phyloP scores from a whole-genome alignment of 352 stramenopile species.

The Phytophthora tubulina region DNA sequence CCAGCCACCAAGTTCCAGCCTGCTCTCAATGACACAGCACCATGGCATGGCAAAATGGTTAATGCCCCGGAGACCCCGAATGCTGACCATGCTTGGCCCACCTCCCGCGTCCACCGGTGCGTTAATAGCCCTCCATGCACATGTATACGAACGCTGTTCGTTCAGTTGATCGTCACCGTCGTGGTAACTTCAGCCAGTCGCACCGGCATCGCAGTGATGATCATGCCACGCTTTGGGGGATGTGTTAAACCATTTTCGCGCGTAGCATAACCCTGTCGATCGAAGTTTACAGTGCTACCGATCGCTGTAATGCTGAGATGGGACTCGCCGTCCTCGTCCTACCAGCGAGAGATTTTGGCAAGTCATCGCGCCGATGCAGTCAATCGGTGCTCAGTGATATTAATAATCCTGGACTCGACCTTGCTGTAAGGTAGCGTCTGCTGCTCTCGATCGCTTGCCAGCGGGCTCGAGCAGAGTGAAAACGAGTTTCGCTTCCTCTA shows the following conservation, averaged over 20 bases:
- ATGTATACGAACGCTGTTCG: conserved; percentile 11
- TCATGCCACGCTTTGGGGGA: conserved; percentile 24
- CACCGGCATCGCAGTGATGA: conserved; percentile 12
- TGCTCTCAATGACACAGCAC: neutral
- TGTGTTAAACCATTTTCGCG: conserved; percentile 6
- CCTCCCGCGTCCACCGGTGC: neutral
- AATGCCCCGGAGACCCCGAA: neutral
- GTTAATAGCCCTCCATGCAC: neutral
- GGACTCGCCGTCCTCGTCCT: conserved; percentile 2
- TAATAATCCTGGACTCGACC: neutral
- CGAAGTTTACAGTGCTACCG: conserved; percentile 14
- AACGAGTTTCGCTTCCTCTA: too few relatives aligned
- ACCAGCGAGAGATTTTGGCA: neutral
- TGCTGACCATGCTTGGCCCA: neutral
- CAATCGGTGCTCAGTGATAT: neutral
- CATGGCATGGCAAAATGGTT: neutral
- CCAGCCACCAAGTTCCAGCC: conserved; percentile 2
- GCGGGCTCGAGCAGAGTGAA: too few relatives aligned
- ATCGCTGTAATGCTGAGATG: conserved; percentile 15
- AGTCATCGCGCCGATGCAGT: neutral
- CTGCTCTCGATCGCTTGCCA: neutral
- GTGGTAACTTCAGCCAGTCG: conserved; percentile 8
- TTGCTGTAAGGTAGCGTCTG: too few relatives aligned
- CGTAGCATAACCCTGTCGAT: conserved; percentile 27
- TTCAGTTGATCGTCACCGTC: conserved; percentile 21